These are phyloP conservation scores for Epichloe baconii DNA, from an alignment of 2,329 filamentous ascomycete species.

Conservation along the genomic window DNA sequence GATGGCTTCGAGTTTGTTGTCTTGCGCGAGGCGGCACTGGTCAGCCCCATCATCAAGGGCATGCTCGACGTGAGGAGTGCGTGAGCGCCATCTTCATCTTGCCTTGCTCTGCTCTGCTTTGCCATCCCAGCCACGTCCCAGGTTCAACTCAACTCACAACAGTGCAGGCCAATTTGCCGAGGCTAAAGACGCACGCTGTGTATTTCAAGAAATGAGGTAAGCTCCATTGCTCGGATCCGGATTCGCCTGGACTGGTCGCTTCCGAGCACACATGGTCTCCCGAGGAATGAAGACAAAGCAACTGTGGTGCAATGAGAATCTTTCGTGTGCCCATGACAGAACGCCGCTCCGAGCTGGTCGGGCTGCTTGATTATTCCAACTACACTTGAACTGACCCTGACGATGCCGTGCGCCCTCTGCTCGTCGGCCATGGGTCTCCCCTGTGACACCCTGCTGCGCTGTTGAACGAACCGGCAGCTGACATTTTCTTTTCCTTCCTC, in stretches of 20 bases:
- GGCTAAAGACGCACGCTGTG: slow-evolving; percentile 48
- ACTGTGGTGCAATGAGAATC: slow-evolving; percentile 25
- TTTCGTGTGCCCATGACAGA: slow-evolving; percentile 28
- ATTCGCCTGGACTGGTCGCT: neutral
- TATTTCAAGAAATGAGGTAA: slow-evolving; percentile 64
- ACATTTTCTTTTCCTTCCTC: slow-evolving; percentile 4
- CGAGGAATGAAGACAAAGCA: slow-evolving; percentile 22
- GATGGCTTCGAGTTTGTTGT: slow-evolving; percentile 70
- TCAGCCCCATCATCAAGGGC: slow-evolving; percentile 59
- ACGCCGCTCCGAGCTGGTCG: slow-evolving; percentile 16
- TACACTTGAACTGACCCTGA: slow-evolving; percentile 52
- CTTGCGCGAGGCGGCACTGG: slow-evolving; percentile 53
- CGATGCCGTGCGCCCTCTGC: neutral
- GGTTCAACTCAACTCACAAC: slow-evolving; percentile 8
- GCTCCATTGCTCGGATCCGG: slow-evolving; percentile 12
- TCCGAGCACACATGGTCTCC: neutral
- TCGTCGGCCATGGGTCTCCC: slow-evolving; percentile 1
- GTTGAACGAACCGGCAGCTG: slow-evolving; percentile 4
- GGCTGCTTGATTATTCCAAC: slow-evolving; percentile 37
- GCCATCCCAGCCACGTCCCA: neutral
- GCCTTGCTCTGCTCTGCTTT: neutral
- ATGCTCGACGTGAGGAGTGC: slow-evolving; percentile 60
- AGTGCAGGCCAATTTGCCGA: slow-evolving; percentile 49
- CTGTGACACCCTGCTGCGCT: neutral
- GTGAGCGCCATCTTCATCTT: slow-evolving; percentile 8